A percentile compares a stretch with the other conserved stretches of the same genome.
phyloP scores from a whole-genome alignment of 23 red algal species.

The Pyropia yezoensis region DNA sequence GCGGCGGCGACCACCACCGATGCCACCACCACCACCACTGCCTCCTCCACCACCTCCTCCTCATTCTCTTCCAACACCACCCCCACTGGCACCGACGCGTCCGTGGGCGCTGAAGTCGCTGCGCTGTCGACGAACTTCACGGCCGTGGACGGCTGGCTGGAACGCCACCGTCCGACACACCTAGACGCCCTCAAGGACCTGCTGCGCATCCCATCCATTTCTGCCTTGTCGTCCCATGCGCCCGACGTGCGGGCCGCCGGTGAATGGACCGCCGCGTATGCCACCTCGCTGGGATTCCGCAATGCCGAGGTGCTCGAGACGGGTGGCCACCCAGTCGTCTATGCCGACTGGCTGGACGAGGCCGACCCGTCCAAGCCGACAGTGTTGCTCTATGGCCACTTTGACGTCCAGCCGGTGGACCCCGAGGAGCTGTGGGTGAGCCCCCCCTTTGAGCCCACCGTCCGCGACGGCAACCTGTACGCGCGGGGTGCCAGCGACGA shows the following conservation, averaged over 20 bases:
- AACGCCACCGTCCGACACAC: background rate
- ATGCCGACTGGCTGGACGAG: slow-evolving; percentile 49
- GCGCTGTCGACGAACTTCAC: no score
- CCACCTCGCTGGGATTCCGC: background rate
- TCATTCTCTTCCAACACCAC: no score
- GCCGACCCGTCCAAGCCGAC: slow-evolving; percentile 16
- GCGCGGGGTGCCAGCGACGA: slow-evolving; percentile 84
- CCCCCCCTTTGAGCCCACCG: slow-evolving; percentile 59
- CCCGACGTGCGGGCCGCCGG: slow-evolving; percentile 9
- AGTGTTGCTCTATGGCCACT: slow-evolving; percentile 73
- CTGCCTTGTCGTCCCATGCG: background rate
- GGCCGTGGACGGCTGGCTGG: no score
- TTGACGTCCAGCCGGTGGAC: slow-evolving; percentile 86
- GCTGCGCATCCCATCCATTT: slow-evolving; percentile 2
- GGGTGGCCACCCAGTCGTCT: slow-evolving; percentile 42
- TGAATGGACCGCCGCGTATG: slow-evolving; percentile 5
- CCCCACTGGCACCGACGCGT: no score
- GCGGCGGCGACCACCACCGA: no score
- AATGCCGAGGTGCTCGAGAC: slow-evolving; percentile 3
- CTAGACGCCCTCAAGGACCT: slow-evolving; percentile 1
- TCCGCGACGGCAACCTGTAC: slow-evolving; percentile 54
- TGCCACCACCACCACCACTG: no score
- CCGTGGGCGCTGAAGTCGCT: no score
- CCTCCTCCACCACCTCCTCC: no score
- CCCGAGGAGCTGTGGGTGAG: slow-evolving; percentile 60